phyloP scores from a whole-genome alignment of 2,329 filamentous ascomycete genomes.

The Xylariaceae sp. region DNA sequence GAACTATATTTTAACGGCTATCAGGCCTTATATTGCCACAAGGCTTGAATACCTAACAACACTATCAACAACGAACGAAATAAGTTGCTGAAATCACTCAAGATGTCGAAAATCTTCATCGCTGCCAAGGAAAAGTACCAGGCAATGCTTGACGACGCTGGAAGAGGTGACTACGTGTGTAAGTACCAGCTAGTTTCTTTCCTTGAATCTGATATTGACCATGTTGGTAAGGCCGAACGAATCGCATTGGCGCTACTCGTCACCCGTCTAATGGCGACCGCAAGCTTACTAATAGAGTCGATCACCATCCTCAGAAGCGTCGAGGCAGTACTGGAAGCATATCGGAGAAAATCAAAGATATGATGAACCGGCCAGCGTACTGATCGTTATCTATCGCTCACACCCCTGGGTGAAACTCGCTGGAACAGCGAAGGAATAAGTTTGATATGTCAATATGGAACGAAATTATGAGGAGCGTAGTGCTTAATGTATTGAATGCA shows the following conservation, averaged over 20 bases:
- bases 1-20: not conserved
- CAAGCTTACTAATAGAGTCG: conserved; percentile 30
- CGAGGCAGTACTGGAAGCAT: conserved; percentile 34
- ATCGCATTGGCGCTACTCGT: conserved; percentile 32
- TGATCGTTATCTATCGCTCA: conserved; percentile 8
- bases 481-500: no score
- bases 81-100: conserved; percentile 1
- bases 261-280: conserved; percentile 34
- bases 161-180: conserved; percentile 37
- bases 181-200: no score
- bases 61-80: not conserved
- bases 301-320: conserved; percentile 31
- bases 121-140: conserved; percentile 40
- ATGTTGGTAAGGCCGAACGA: conserved; percentile 32
- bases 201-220: conserved; percentile 5
- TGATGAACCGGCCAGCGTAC: conserved; percentile 37
- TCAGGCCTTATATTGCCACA: not conserved
- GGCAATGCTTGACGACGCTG: conserved; percentile 38
- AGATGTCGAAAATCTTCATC: conserved; percentile 36
- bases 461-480: no score
- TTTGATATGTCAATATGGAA: no score
- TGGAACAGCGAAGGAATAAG: not conserved
- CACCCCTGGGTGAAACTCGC: not conserved
- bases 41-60: not conserved
- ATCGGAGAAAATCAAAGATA: conserved; percentile 32